Conservation (phyloP, 257 asterid genomes). For the Penstemon barbatus region DNA sequence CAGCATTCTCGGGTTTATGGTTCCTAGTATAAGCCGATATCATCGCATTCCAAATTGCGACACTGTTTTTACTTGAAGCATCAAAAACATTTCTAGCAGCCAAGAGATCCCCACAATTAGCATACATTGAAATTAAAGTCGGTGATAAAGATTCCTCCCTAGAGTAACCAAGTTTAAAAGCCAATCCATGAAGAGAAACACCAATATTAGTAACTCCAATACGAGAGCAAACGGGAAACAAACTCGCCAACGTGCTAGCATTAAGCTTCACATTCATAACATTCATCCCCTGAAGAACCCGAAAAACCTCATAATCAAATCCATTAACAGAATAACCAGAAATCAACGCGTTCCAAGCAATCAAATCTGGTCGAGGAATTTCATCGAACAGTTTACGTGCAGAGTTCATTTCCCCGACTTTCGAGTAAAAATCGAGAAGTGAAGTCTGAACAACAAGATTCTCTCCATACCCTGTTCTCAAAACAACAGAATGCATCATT, state of each 20-base stretch:
- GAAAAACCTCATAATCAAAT: constrained; percentile 37
- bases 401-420: constrained; percentile 37
- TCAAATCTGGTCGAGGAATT: constrained; percentile 55
- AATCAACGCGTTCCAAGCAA: constrained; percentile 67
- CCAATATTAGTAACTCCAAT: constrained; percentile 31
- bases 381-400: constrained; percentile 55
- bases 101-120: constrained; percentile 40
- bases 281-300: constrained; percentile 39
- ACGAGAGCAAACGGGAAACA: constrained; percentile 55
- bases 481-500: constrained; percentile 39
- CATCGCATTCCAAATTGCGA: constrained; percentile 58
- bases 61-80: constrained; percentile 26
- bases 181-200: constrained; percentile 50
- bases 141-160: constrained; percentile 47
- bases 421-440: constrained; percentile 48
- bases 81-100: constrained; percentile 44
- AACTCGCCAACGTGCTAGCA: constrained; percentile 54
- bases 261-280: constrained; percentile 45
- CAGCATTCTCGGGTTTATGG: constrained; percentile 34
- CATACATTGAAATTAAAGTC: constrained; percentile 60
- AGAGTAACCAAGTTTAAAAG: constrained; percentile 46
- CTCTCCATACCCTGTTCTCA: constrained; percentile 46
- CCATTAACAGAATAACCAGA: constrained; percentile 63
- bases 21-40: constrained; percentile 50
- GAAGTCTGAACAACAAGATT: constrained; percentile 58